Base-by-base conservation (phyloP, 169 alveolate species). In the Eimeria sp. region DNA sequence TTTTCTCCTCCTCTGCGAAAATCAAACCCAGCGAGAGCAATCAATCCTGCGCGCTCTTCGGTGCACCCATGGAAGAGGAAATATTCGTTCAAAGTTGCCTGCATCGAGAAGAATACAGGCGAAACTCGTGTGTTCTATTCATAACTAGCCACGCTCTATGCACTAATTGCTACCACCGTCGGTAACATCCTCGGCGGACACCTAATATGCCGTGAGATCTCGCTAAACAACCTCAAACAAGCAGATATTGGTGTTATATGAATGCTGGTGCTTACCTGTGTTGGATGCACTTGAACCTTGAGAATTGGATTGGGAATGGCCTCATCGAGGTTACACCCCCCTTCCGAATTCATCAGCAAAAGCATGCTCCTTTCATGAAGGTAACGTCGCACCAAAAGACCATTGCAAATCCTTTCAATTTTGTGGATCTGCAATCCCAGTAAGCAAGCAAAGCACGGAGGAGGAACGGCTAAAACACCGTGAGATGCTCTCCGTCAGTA, bases 1-100 rank as follows among this genome's bases (percentile, higher is more conserved):
- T 94, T 94, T 47, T 94, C 96, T n/a, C 96, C 96, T 54, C 90
- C 96, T 47, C 96, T 89, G 30, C 96, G 96, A 63, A 73, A 87
- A 72, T 94, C 96, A 58, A 94, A 94, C 47, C 95, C 96, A 7
- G 96, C 57, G 30, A 88, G 51, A 7, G 95, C 94, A 25, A 94
- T 94, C 67, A 87, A 87, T 49, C 86, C 65, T 65, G 95, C 95
- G 54, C 91, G 94, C 27, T 86, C 92, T 34, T 67, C 94, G 16
- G 89, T 95, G 93, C 97, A 89, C 51, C 97, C 97, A 45, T 95
- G 95, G 89, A 95, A 95, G 22, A 86, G 95, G 78, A 95, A 95
- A 34, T 75, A 95, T 27, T 95, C 97, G 70, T 95, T 95, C 92
- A 95, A 67, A 57, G 30, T 18, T 7, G 61, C 95, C 95, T 95